Conservation (phyloP, 768 basidiomycete species). For the Russula sp. region DNA sequence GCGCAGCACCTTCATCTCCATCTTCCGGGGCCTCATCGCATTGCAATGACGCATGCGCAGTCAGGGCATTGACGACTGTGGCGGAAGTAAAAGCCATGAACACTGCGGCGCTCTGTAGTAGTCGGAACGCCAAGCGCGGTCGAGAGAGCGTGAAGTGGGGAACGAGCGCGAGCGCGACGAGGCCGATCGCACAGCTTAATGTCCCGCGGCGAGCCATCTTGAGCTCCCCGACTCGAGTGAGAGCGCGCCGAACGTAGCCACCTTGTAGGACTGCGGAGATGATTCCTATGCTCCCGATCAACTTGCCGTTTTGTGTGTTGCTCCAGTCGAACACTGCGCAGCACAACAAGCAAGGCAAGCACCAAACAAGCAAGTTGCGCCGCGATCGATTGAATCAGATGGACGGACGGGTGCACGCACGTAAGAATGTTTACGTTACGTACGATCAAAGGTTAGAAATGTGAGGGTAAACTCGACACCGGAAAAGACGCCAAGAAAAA, state of each 20-base stretch:
- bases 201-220: slow-evolving; percentile 83
- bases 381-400: neutral
- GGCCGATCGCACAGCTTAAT: slow-evolving; percentile 63
- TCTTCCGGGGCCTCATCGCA: slow-evolving; percentile 60
- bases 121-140: slow-evolving; percentile 46
- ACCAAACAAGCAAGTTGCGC: neutral
- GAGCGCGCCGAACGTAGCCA: slow-evolving; percentile 85
- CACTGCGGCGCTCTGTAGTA: slow-evolving; percentile 68
- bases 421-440: slow-evolving; percentile 35
- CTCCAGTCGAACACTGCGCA: slow-evolving; percentile 79
- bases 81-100: slow-evolving; percentile 93
- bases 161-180: slow-evolving; percentile 68
- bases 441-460: slow-evolving; percentile 88
- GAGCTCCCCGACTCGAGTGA: slow-evolving; percentile 72
- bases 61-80: slow-evolving; percentile 92
- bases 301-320: slow-evolving; percentile 81
- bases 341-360: neutral
- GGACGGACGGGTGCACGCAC: neutral
- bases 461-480: slow-evolving; percentile 96
- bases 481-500: slow-evolving; percentile 88
- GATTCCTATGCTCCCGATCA: slow-evolving; percentile 86
- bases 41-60: slow-evolving; percentile 85
- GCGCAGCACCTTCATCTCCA: slow-evolving; percentile 42
- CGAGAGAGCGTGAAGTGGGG: slow-evolving; percentile 51
- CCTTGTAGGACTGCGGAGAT: slow-evolving; percentile 89